Conservation (phyloP, 805 yeast genomes). For the Lachancea sp. region DNA sequence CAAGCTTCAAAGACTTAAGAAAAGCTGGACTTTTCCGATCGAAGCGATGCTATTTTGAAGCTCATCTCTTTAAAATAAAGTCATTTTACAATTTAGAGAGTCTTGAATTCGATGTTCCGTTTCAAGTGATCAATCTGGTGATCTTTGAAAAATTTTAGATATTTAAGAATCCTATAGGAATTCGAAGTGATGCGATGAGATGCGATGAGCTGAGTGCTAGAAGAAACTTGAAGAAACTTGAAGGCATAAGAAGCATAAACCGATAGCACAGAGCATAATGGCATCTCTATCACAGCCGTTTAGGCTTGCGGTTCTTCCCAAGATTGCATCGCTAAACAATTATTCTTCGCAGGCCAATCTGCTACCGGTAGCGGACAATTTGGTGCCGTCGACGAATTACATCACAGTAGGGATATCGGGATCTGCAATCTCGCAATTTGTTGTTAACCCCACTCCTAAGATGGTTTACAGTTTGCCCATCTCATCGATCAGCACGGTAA, state of each 20-base stretch:
- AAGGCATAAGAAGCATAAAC: not conserved
- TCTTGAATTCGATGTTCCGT: not conserved
- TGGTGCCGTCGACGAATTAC: slow-evolving; percentile 21
- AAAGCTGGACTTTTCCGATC: not conserved
- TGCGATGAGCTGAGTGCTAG: slow-evolving; percentile 2
- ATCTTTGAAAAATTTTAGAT: slow-evolving; percentile 2
- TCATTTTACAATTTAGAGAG: no score
- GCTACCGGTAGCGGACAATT: slow-evolving; percentile 23
- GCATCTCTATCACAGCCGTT: slow-evolving; percentile 33
- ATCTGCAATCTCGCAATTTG: slow-evolving; percentile 30
- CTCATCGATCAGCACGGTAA: slow-evolving; percentile 30
- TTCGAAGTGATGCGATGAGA: slow-evolving; percentile 7
- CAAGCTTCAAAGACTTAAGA: not conserved
- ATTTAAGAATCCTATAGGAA: not conserved
- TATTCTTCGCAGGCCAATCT: slow-evolving; percentile 19
- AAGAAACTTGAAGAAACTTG: no score
- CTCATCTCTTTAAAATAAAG: no score
- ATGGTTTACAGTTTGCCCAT: slow-evolving; percentile 28
- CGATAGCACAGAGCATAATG: slow-evolving; percentile 12
- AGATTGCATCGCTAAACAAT: slow-evolving; percentile 25
- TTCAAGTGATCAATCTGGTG: not conserved
- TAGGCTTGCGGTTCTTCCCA: slow-evolving; percentile 30
- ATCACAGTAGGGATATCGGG: slow-evolving; percentile 33
- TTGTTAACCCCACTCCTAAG: slow-evolving; percentile 34
- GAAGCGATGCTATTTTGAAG: no score